Conservation (phyloP, 2,329 filamentous ascomycete genomes). For the Microdochium paspali region DNA sequence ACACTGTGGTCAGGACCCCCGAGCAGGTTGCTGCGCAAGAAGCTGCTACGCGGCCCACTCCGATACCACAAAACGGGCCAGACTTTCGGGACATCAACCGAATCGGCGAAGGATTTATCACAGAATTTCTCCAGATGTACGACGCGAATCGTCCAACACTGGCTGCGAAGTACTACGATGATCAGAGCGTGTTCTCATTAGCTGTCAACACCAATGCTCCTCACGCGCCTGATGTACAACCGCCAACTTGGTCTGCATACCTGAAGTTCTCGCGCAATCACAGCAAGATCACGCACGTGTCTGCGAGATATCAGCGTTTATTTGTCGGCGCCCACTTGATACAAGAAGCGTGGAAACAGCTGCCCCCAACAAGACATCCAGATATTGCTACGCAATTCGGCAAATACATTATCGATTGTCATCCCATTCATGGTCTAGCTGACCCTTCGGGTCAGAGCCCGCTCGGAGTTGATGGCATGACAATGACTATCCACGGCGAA, state of each 20-base stretch:
- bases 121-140: conserved; percentile 64
- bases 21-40: conserved; percentile 54
- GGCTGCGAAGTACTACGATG: conserved; percentile 63
- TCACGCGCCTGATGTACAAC: conserved; percentile 33
- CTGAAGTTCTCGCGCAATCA: conserved; percentile 73
- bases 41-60: conserved; percentile 38
- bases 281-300: conserved; percentile 52
- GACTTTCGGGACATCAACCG: conserved; percentile 66
- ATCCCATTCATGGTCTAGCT: conserved; percentile 59
- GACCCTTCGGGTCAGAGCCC: conserved; percentile 57
- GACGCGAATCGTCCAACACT: conserved; percentile 61
- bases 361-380: conserved; percentile 69
- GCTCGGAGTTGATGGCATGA: conserved; percentile 65
- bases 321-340: conserved; percentile 59
- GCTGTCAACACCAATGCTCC: conserved; percentile 55
- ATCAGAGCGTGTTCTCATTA: conserved; percentile 64
- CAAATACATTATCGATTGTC: conserved; percentile 79
- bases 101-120: conserved; percentile 67
- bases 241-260: conserved; percentile 60
- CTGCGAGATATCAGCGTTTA: conserved; percentile 54
- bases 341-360: conserved; percentile 54
- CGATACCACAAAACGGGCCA: conserved; percentile 54
- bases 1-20: conserved; percentile 60
- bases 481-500: conserved; percentile 73
- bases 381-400: conserved; percentile 55